phyloP scores from a whole-genome alignment of 306 rosid genomes.

The Corylus avellana region DNA sequence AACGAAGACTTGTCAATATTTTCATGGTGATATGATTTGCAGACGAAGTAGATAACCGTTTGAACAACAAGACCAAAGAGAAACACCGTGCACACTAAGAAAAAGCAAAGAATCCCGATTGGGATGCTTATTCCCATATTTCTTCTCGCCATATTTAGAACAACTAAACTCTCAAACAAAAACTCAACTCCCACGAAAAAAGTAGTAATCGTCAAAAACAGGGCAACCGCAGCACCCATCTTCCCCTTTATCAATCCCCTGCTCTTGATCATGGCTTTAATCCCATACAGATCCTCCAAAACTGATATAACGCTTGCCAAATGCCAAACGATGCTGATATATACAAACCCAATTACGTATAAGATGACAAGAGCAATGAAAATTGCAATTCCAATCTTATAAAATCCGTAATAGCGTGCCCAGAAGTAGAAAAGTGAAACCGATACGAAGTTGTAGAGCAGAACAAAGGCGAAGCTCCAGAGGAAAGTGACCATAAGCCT shows the following conservation, averaged over 20 bases:
- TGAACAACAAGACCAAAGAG: slow-evolving; percentile 27
- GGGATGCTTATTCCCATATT: background rate
- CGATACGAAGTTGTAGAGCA: background rate
- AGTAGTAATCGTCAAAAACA: background rate
- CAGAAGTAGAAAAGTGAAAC: background rate
- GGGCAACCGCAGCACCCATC: slow-evolving; percentile 1
- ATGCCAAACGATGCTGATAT: slow-evolving; percentile 21
- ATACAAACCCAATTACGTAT: slow-evolving; percentile 7
- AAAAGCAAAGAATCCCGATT: slow-evolving; percentile 15
- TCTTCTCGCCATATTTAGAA: background rate
- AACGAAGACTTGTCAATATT: slow-evolving; percentile 27
- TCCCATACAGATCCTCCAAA: slow-evolving; percentile 18
- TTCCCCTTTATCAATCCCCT: slow-evolving; percentile 21
- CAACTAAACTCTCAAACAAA: slow-evolving; percentile 6
- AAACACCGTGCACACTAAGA: slow-evolving; percentile 20
- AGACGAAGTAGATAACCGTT: slow-evolving; percentile 31
- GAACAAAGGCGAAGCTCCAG: too few relatives aligned
- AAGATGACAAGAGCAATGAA: background rate
- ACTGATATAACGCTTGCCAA: slow-evolving; percentile 30
- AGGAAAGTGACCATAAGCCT: background rate
- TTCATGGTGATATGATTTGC: slow-evolving; percentile 39
- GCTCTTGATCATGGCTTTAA: slow-evolving; percentile 25
- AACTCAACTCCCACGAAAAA: background rate
- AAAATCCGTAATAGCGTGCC: background rate
- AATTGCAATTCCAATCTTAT: background rate